Base-by-base conservation (phyloP, 2,329 filamentous ascomycete species). In the Beauveria bassiana region DNA sequence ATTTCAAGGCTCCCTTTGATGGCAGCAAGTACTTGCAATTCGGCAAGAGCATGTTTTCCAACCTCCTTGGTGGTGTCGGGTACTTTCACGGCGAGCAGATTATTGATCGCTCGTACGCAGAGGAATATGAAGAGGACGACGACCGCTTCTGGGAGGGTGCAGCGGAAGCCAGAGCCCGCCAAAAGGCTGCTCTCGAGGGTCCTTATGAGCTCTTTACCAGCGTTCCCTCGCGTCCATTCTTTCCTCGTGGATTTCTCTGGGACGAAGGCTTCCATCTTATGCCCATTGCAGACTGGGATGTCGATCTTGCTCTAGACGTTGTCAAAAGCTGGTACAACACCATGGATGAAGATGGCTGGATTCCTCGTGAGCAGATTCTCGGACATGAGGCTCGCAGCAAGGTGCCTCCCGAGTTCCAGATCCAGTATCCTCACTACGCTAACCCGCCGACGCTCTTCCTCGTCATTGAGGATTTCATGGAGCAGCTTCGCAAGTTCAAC, bases 291-390 rank as follows among this genome's bases (percentile, higher is more conserved):
- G 93, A 99, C 66, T 99, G 93, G 90, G 95, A 99, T 71, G 85
- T 92, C 58, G 93, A 97, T 70, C 81, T 98, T 57, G 87, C 90
- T 3, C 78, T 89, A 34, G 91, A 97, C 65, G 91, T 99, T 66
- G 84, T 98, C 64, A 90, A 89, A 76, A 96, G 91, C 75, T 99
- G 95, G 95, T 96, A 96, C 77, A 91, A 88, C 65, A 84, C 96
- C 20, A 96, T 98, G 84, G 95, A 99, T 66, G 89, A 95, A 18
- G 92, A 98, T 72, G 95, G 95, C 59, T 99, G 95, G 95, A 98
- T 99, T 71, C 91, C 88, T 3, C 88, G 95, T 57, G 95, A 99
- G 77, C 93, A 97, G 75, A 98, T 99, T 63, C 83, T 99, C 2
- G 95, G 95, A 1, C 76, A 83, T 2, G 95, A 99, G 77, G 95